These are phyloP conservation scores for Serendipita indica DNA, from an alignment of 768 basidiomycete species.

Conservation along the genomic window DNA sequence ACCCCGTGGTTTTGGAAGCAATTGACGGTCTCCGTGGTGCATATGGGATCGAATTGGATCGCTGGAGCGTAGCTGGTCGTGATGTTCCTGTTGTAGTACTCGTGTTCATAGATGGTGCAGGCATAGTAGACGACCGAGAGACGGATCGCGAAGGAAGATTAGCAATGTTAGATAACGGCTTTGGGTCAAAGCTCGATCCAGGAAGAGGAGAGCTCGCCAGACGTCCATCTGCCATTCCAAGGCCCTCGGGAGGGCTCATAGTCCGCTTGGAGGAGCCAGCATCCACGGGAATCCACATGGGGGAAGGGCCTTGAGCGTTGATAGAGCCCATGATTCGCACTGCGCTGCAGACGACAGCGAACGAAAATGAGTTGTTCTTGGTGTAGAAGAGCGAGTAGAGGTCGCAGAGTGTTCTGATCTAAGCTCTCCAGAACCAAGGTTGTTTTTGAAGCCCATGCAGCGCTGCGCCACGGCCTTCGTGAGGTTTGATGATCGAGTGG, in stretches of 20 bases:
- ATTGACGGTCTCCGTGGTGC: too few species aligned
- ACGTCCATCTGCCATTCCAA: not conserved
- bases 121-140: not conserved
- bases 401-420: too few species aligned
- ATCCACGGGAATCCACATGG: not conserved
- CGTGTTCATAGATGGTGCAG: not conserved
- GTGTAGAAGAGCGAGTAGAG: too few species aligned
- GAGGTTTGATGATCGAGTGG: too few species aligned
- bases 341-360: too few species aligned
- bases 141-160: not conserved
- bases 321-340: too few species aligned
- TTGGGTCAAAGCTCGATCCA: not conserved
- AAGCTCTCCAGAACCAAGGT: too few species aligned
- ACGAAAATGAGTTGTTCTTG: too few species aligned
- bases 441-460: too few species aligned
- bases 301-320: too few species aligned
- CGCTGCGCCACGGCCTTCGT: too few species aligned
- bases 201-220: not conserved
- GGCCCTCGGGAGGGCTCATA: not conserved
- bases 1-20: too few species aligned
- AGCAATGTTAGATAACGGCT: not conserved
- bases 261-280: conserved; percentile 6
- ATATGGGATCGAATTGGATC: conserved; percentile 7
- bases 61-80: not conserved
- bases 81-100: not conserved